Evolutionary conservation across 1,284 basidiomycete genomes (phyloP).

Genomic region (Stereum hirsutum): DNA sequence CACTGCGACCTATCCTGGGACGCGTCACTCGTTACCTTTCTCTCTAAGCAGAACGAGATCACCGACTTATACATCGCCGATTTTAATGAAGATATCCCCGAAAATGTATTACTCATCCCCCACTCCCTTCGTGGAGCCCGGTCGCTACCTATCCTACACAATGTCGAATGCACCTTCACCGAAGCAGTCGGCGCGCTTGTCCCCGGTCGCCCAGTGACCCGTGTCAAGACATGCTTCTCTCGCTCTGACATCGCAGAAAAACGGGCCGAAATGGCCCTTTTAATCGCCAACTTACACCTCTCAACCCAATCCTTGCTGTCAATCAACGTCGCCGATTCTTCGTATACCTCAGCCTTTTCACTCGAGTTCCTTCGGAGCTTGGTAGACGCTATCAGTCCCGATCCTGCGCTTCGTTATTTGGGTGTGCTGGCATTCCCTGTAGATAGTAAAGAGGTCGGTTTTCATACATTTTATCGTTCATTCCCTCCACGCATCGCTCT

Average conservation of each 20-base stretch:
- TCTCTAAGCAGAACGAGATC: conserved; percentile 39
- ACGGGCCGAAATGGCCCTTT: conserved; percentile 34
- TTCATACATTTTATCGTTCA: conserved; percentile 9
- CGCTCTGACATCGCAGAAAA: conserved; percentile 36
- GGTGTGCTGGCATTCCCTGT: conserved; percentile 53
- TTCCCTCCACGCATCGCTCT: conserved; percentile 4
- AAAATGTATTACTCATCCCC: conserved; percentile 11
- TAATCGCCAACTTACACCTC: conserved; percentile 34
- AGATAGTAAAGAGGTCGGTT: conserved; percentile 30
- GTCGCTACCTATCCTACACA: conserved; percentile 37
- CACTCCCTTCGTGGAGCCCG: conserved; percentile 19
- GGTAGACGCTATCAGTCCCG: conserved; percentile 22
- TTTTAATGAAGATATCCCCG: conserved; percentile 28
- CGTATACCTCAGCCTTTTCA: conserved; percentile 42
- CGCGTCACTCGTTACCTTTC: conserved; percentile 39
- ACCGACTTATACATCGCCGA: conserved; percentile 51
- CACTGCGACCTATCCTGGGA: conserved; percentile 63
- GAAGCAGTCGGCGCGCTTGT: conserved; percentile 48
- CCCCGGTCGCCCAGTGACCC: conserved; percentile 45
- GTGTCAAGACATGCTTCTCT: conserved; percentile 63
- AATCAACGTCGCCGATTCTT: conserved; percentile 52
- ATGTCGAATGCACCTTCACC: conserved; percentile 54
- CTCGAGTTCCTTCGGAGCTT: conserved; percentile 38
- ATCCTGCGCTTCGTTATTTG: conserved; percentile 40
- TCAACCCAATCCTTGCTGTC: conserved; percentile 35